Evolutionary conservation across 2,329 filamentous ascomycete species (phyloP).

Genomic region (Diaporthe vaccinii): DNA sequence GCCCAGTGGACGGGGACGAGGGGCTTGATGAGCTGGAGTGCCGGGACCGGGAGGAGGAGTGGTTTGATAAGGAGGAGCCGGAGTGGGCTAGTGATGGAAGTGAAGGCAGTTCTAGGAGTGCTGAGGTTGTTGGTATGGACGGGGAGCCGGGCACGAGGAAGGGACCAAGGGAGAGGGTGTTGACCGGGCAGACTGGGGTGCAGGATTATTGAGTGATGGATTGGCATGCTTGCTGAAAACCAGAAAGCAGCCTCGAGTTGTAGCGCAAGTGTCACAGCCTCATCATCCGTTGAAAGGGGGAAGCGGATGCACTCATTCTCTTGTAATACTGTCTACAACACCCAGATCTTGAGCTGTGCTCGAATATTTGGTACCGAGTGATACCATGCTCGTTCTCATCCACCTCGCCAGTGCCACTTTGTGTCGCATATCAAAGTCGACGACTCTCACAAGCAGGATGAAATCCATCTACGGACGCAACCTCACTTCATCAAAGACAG

Average conservation of each 20-base stretch:
- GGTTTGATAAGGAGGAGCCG: slow-evolving; percentile 85
- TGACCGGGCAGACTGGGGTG: slow-evolving; percentile 75
- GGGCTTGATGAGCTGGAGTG: slow-evolving; percentile 75
- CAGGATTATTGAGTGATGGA: slow-evolving; percentile 73
- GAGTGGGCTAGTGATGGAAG: slow-evolving; percentile 68
- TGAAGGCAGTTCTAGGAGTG: slow-evolving; percentile 44
- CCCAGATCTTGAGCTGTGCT: not conserved
- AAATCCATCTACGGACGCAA: too few species aligned
- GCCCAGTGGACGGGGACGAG: slow-evolving; percentile 76
- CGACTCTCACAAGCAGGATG: not conserved
- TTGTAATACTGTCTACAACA: not conserved
- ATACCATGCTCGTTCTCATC: not conserved
- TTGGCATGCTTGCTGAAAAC: not conserved
- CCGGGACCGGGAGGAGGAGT: slow-evolving; percentile 77
- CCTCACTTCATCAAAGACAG: not conserved
- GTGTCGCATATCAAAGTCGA: too few species aligned
- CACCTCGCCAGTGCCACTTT: too few species aligned
- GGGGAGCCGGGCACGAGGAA: slow-evolving; percentile 45
- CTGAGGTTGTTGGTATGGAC: slow-evolving; percentile 42
- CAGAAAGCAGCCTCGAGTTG: not conserved
- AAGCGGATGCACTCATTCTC: not conserved
- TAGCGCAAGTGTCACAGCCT: too few species aligned
- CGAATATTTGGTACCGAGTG: too few species aligned
- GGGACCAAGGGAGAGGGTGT: slow-evolving; percentile 41
- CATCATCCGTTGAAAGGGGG: not conserved